Conservation (phyloP, 176 grass and related monocot genomes). For the Musa beccarii region DNA sequence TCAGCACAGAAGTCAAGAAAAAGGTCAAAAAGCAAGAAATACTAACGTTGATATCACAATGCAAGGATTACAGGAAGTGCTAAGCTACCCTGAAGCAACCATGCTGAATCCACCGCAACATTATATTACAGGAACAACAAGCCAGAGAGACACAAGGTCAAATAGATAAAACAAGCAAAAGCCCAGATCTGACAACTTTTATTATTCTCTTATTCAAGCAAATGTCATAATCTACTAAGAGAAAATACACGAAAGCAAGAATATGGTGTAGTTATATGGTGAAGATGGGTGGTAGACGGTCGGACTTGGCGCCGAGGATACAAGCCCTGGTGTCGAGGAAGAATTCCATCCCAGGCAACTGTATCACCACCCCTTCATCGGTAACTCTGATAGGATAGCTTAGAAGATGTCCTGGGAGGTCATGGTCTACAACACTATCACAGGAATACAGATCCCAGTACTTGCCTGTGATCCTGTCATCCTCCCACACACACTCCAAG, state of each 20-base stretch:
- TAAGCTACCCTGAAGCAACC: no score
- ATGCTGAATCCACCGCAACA: no score
- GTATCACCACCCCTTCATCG: constrained; percentile 37
- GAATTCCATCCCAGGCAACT: constrained; percentile 52
- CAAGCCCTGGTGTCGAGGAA: constrained; percentile 60
- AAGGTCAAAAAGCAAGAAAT: background rate
- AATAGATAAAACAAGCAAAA: no score
- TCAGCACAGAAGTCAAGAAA: background rate
- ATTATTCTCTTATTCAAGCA: no score
- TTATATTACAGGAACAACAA: no score
- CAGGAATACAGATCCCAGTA: constrained; percentile 69
- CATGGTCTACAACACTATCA: constrained; percentile 27
- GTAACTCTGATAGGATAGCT: constrained; percentile 44
- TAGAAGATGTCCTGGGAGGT: constrained; percentile 82
- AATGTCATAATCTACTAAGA: no score
- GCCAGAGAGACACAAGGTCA: no score
- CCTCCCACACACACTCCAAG: constrained; percentile 50
- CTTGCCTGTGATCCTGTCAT: constrained; percentile 66
- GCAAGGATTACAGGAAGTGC: no score
- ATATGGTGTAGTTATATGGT: constrained; percentile 44
- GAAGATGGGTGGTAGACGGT: constrained; percentile 46
- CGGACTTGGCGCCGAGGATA: constrained; percentile 38
- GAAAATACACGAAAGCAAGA: no score
- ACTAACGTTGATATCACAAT: constrained; percentile 5
- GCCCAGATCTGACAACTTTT: no score